A percentile compares a stretch with the other conserved stretches of the same genome.
These are phyloP conservation scores for Cytidiella melzeri DNA, from an alignment of 768 basidiomycete genomes.

Conservation along the genomic window DNA sequence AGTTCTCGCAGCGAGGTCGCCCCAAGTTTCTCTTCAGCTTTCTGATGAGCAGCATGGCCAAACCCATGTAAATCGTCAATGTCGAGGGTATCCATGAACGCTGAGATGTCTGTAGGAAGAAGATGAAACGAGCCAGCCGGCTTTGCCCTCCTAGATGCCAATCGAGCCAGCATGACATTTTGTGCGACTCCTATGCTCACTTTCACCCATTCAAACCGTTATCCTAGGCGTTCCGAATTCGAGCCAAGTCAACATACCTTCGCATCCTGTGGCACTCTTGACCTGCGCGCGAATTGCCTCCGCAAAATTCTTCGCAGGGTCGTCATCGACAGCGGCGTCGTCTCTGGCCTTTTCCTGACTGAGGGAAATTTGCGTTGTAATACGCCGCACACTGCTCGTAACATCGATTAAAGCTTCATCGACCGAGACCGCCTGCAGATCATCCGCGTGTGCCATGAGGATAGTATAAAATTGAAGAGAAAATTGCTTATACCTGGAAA, in stretches of 20 bases:
- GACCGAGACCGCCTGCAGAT: conserved; percentile 91
- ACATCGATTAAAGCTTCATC: conserved; percentile 96
- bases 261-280: conserved; percentile 73
- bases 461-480: conserved; percentile 91
- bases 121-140: conserved; percentile 86
- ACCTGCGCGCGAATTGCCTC: conserved; percentile 77
- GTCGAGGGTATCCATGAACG: conserved; percentile 58
- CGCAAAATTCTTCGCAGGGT: conserved; percentile 74
- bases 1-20: conserved; percentile 66
- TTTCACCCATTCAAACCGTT: too few species aligned
- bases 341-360: conserved; percentile 17
- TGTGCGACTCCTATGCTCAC: conserved; percentile 90
- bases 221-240: too few species aligned
- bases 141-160: conserved; percentile 89
- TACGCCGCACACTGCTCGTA: conserved; percentile 47
- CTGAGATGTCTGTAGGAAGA: conserved; percentile 40
- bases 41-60: conserved; percentile 67
- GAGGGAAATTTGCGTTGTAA: conserved; percentile 25
- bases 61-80: conserved; percentile 87
- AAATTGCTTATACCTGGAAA: conserved; percentile 70
- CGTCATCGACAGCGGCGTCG: conserved; percentile 21
- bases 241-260: conserved; percentile 51
- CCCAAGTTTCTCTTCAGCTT: conserved; percentile 76
- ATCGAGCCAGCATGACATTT: conserved; percentile 87
- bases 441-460: conserved; percentile 83